Evolutionary conservation across 345 rosid species (phyloP), one percentile per base, ranked within the genome.

Genomic region (Eucalyptus cloeziana): DNA sequence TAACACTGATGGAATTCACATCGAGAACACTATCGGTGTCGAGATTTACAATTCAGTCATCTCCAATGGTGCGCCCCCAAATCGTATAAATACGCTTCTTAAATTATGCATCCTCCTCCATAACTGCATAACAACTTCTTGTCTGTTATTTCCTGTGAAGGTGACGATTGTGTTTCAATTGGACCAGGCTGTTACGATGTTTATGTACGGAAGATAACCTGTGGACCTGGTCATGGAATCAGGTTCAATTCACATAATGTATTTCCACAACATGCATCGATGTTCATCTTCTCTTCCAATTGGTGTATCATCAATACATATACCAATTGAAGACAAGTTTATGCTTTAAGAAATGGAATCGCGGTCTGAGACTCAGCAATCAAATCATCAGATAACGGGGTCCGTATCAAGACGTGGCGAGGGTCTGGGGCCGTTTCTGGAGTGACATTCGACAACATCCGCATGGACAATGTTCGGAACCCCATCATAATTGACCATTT

Each of bases 181-280:
- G 98, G 98, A 30, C 92, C 99, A 49, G 99, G 98, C 64, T 95
- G 97, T 86, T 91, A 92, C 88, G 92, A 96, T 64, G 97, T 98
- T 31, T 97, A 96, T 90, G 94, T 98, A 60, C 87, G 91, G 89
- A 98, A 96, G 94, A 92, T 95, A n/a, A 95, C 97, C 27, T 98
- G 99, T 87, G 99, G 99, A 86, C 99, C 98, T 51, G 92, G 99
- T 88, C 99, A 97, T 88, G 99, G 97, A 91, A 95, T 98, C 88
- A 95, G 98, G 99, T 97, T 89, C 43, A 16, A 40, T 86, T 33
- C 19, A 1, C 16, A 14, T 64, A 64, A 51, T n/a, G 30, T 50
- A 31, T 5, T 31, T 27, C 22, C 31, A 49, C 2, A 14, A 37
- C 31, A 25, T 49, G 27, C 45, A 51, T 54, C 3, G 13, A 67